A percentile compares a stretch with the other conserved stretches of the same genome.
Evolutionary conservation across 192 early-diverging fungal genomes (phyloP).

Genomic region (Coemansia erecta): DNA sequence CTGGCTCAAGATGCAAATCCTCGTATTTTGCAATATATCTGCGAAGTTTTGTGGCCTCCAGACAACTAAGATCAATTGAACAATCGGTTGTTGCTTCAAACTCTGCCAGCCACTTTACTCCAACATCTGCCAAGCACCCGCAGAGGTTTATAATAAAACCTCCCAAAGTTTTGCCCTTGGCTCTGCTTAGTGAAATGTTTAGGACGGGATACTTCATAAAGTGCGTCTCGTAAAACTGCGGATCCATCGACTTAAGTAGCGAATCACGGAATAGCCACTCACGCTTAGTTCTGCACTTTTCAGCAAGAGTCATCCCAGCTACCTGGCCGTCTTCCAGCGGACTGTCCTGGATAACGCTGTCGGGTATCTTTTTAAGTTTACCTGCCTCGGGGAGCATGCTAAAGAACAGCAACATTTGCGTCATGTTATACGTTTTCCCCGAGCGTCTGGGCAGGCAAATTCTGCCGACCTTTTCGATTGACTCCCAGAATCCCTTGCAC

Average conservation of each 20-base stretch:
- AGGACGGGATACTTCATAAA: constrained; percentile 46
- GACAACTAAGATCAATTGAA: background rate
- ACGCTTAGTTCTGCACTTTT: constrained; percentile 33
- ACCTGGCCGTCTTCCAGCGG: background rate
- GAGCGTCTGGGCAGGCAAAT: constrained; percentile 40
- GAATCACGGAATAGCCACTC: constrained; percentile 32
- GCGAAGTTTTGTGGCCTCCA: background rate
- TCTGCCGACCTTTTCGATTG: constrained; percentile 21
- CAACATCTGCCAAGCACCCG: background rate
- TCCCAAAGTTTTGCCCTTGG: constrained; percentile 12
- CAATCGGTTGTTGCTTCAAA: background rate
- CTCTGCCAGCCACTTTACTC: constrained; percentile 1
- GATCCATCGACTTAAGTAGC: constrained; percentile 23
- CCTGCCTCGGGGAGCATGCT: constrained; percentile 20
- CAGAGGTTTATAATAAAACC: constrained; percentile 16
- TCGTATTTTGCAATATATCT: background rate
- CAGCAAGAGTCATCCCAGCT: constrained; percentile 11
- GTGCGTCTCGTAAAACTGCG: constrained; percentile 27
- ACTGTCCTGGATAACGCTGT: constrained; percentile 7
- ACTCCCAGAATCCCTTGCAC: constrained; percentile 45
- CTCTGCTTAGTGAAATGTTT: constrained; percentile 22
- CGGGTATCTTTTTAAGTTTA: constrained; percentile 10
- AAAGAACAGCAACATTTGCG: constrained; percentile 41
- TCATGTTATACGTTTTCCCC: constrained; percentile 49
- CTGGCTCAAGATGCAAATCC: background rate